A percentile compares a stretch with the other conserved stretches of the same genome.
phyloP scores from a whole-genome alignment of 2,329 filamentous ascomycete genomes.

The Emergomyces africanus region DNA sequence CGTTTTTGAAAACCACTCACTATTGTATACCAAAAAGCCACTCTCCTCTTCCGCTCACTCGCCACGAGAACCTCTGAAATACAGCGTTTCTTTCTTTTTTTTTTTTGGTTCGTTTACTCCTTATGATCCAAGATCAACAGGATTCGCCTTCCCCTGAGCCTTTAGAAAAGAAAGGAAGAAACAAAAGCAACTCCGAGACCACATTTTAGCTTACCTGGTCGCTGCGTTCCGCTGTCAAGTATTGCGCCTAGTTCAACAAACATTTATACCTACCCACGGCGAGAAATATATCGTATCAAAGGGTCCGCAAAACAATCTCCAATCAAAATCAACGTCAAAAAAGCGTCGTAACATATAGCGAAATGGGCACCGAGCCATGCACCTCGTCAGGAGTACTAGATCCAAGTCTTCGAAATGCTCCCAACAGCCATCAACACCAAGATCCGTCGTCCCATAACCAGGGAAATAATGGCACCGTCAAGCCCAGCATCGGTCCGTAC shows the following conservation, averaged over 20 bases:
- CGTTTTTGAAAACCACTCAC: background rate
- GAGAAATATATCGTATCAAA: background rate
- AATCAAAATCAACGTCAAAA: background rate
- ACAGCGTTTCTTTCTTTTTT: no score
- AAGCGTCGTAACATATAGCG: background rate
- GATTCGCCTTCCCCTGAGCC: background rate
- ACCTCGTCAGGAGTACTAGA: background rate
- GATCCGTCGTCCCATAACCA: no score
- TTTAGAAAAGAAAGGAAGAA: background rate
- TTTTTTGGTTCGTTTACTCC: background rate
- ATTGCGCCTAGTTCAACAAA: background rate
- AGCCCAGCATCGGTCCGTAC: background rate
- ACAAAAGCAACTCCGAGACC: background rate
- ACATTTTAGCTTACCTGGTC: background rate
- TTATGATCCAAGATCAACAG: background rate
- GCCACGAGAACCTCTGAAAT: background rate
- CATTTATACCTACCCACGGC: background rate
- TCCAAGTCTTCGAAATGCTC: background rate
- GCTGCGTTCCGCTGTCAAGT: background rate
- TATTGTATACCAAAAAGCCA: background rate
- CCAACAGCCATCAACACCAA: background rate
- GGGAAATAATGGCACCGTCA: background rate
- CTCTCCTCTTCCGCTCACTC: background rate
- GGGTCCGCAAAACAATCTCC: background rate
- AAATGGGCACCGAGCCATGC: background rate